These are phyloP conservation scores for Cryphonectria parasitica DNA, from an alignment of 2,329 filamentous ascomycete species.

Conservation along the genomic window DNA sequence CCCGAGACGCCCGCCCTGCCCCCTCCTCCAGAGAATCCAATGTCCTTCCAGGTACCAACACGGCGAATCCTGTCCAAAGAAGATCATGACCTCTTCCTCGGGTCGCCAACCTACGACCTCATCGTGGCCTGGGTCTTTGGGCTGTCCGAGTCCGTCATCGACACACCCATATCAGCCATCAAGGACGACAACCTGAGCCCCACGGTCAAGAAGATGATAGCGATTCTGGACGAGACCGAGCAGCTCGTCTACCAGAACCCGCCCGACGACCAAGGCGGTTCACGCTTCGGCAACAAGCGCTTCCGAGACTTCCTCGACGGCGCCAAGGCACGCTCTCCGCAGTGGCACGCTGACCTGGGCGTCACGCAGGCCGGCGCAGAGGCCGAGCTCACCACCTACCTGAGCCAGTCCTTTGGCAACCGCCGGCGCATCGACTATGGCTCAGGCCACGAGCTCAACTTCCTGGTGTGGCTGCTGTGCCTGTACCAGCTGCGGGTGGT, in stretches of 20 bases:
- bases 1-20: constrained; percentile 78
- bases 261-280: constrained; percentile 83
- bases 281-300: constrained; percentile 90
- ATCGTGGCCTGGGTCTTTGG: constrained; percentile 85
- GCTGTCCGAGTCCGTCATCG: constrained; percentile 79
- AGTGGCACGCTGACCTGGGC: constrained; percentile 68
- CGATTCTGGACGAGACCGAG: constrained; percentile 72
- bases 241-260: constrained; percentile 70
- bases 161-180: constrained; percentile 68
- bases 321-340: constrained; percentile 56
- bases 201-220: constrained; percentile 65
- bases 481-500: constrained; percentile 79
- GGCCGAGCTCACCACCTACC: constrained; percentile 77
- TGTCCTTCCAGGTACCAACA: constrained; percentile 68
- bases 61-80: constrained; percentile 79
- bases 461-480: constrained; percentile 94
- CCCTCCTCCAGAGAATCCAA: constrained; percentile 61
- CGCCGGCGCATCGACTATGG: constrained; percentile 90
- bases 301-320: constrained; percentile 83
- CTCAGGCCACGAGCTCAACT: constrained; percentile 96
- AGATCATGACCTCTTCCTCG: constrained; percentile 82
- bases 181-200: constrained; percentile 60
- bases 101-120: constrained; percentile 75
- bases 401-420: constrained; percentile 85
- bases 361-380: constrained; percentile 57